phyloP scores from a whole-genome alignment of 129 eudicot species.

The Scalesia atractyloides region DNA sequence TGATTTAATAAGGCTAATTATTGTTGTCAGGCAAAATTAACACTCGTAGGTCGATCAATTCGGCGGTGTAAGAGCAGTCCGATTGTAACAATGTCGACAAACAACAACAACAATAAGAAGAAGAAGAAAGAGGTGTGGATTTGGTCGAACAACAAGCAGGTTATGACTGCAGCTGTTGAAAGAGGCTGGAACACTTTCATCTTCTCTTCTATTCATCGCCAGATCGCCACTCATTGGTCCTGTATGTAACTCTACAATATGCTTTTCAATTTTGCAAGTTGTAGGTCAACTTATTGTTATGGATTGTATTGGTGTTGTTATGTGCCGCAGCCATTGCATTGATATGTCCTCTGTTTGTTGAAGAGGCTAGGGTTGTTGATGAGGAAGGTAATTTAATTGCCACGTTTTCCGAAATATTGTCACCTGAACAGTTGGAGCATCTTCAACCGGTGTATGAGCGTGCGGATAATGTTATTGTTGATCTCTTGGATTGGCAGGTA shows the following conservation, averaged over 20 bases:
- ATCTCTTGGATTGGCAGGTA: constrained; percentile 97
- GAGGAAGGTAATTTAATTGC: constrained; percentile 53
- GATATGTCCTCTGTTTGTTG: constrained; percentile 68
- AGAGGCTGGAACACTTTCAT: constrained; percentile 95
- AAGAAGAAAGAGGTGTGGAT: constrained; percentile 74
- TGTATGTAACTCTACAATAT: constrained; percentile 46
- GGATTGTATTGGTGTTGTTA: constrained; percentile 9
- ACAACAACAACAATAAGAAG: neutral
- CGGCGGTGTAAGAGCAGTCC: neutral
- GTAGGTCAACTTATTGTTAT: neutral
- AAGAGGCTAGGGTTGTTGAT: constrained; percentile 56
- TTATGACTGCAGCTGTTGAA: constrained; percentile 92
- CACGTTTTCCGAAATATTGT: constrained; percentile 59
- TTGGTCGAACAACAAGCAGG: constrained; percentile 89
- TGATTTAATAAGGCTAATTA: neutral
- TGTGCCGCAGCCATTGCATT: constrained; percentile 78
- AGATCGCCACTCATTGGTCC: constrained; percentile 81
- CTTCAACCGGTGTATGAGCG: constrained; percentile 48
- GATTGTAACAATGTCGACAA: constrained; percentile 38
- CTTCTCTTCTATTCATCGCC: constrained; percentile 51
- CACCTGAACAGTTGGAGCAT: constrained; percentile 71
- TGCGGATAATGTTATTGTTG: constrained; percentile 62
- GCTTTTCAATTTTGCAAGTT: neutral
- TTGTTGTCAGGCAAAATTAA: constrained; percentile 26
- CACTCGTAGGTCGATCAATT: constrained; percentile 37